Conservation (phyloP, 305 asterid species). For the Fraxinus ornus region DNA sequence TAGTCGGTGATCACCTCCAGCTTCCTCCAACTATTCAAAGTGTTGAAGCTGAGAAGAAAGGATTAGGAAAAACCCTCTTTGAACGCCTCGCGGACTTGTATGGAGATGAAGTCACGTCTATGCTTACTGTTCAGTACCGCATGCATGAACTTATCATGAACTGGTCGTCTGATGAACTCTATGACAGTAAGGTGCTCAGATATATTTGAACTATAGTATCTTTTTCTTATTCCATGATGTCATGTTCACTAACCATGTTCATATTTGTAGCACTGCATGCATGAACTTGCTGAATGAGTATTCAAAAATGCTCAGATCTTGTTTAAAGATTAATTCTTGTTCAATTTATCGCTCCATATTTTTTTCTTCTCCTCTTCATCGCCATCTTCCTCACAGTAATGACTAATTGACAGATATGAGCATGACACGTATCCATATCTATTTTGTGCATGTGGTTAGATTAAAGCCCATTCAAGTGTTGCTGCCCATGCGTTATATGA, state of each 20-base stretch:
- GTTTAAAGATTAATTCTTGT: not conserved
- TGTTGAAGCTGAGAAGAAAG: constrained; percentile 94
- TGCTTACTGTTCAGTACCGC: constrained; percentile 99
- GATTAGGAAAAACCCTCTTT: constrained; percentile 89
- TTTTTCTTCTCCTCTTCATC: not conserved
- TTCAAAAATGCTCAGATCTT: not conserved
- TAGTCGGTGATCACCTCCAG: constrained; percentile 96
- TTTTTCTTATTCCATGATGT: not conserved
- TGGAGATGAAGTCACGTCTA: constrained; percentile 74
- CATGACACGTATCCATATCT: not conserved
- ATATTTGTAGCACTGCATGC: not conserved
- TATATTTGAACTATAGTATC: not conserved
- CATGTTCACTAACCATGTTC: not conserved
- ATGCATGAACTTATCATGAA: constrained; percentile 94
- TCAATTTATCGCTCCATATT: not conserved
- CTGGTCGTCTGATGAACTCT: constrained; percentile 91
- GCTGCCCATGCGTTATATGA: constrained; percentile 70
- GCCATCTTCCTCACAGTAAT: not conserved
- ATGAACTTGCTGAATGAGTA: not conserved
- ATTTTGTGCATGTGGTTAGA: constrained; percentile 36
- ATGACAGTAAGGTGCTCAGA: constrained; percentile 73
- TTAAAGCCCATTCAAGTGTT: constrained; percentile 90
- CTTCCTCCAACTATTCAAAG: constrained; percentile 98
- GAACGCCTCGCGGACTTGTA: constrained; percentile 89
- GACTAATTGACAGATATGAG: not conserved